A percentile compares a stretch with the other conserved stretches of the same genome.
These are phyloP conservation scores for Bjerkandera adusta DNA, from an alignment of 1,284 basidiomycete species.

Conservation along the genomic window DNA sequence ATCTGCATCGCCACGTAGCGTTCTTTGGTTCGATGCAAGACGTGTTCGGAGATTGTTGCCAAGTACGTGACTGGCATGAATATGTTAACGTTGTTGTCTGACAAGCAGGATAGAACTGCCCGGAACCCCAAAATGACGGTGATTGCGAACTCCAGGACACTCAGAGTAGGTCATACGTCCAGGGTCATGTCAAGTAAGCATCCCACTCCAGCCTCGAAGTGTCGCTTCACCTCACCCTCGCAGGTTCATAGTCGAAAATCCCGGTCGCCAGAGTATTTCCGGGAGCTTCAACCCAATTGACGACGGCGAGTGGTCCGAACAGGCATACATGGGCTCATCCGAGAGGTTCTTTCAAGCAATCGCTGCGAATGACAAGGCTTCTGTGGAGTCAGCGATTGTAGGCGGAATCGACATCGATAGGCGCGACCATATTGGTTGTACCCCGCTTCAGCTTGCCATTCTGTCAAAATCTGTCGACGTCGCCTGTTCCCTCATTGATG, in stretches of 20 bases:
- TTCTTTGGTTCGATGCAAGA: too few relatives aligned
- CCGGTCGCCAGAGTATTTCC: too few relatives aligned
- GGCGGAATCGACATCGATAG: slow-evolving; percentile 43
- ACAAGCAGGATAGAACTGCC: too few relatives aligned
- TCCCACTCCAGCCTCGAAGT: not conserved
- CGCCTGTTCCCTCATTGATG: slow-evolving; percentile 47
- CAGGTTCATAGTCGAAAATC: slow-evolving; percentile 56
- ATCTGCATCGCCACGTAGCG: too few relatives aligned
- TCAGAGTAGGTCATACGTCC: slow-evolving; percentile 50
- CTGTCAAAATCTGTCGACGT: slow-evolving; percentile 41
- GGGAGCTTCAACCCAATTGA: slow-evolving; percentile 65
- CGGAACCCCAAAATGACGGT: slow-evolving; percentile 46
- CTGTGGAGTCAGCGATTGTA: slow-evolving; percentile 37
- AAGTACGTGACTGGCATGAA: too few relatives aligned
- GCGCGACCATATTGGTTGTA: slow-evolving; percentile 57
- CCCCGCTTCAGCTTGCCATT: slow-evolving; percentile 52
- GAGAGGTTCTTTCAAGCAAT: slow-evolving; percentile 53
- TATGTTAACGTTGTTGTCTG: not conserved
- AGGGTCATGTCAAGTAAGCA: slow-evolving; percentile 49
- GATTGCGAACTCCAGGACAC: slow-evolving; percentile 46
- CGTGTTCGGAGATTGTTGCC: slow-evolving; percentile 65
- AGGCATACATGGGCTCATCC: slow-evolving; percentile 51
- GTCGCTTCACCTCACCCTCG: not conserved
- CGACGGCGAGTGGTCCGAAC: slow-evolving; percentile 58
- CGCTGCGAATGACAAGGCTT: slow-evolving; percentile 36